phyloP scores from a whole-genome alignment of 768 basidiomycete species.

The Peribolospora kevripleyi region DNA sequence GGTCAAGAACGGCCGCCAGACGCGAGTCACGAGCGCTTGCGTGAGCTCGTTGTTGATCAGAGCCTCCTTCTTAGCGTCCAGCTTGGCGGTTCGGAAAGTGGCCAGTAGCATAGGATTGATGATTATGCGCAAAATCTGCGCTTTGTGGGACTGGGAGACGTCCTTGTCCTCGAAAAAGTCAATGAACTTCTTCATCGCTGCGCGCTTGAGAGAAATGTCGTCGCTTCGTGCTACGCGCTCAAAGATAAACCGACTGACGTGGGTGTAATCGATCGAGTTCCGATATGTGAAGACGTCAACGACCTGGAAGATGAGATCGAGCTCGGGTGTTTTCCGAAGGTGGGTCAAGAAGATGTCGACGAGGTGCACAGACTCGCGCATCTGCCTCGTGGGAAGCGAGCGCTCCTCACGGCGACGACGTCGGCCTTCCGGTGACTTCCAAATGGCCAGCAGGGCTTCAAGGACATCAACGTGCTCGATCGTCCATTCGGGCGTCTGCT shows the following conservation, averaged over 20 bases:
- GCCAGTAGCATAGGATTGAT: constrained; percentile 66
- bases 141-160: constrained; percentile 48
- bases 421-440: constrained; percentile 31
- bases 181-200: constrained; percentile 59
- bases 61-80: constrained; percentile 19
- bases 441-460: constrained; percentile 45
- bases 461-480: constrained; percentile 39
- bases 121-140: constrained; percentile 39
- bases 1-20: constrained; percentile 60
- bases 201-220: constrained; percentile 42
- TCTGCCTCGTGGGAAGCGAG: constrained; percentile 3
- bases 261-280: constrained; percentile 56
- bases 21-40: constrained; percentile 19
- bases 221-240: constrained; percentile 52
- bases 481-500: constrained; percentile 45
- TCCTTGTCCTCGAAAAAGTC: constrained; percentile 49
- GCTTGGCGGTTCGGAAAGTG: constrained; percentile 38
- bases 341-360: constrained; percentile 46
- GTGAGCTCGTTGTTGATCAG: constrained; percentile 44
- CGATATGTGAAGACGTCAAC: constrained; percentile 55
- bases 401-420: constrained; percentile 10
- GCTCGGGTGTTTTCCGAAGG: constrained; percentile 29
- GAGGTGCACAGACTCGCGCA: constrained; percentile 30
- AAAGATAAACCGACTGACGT: constrained; percentile 62
- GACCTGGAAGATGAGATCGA: constrained; percentile 73